Evolutionary conservation across 2,329 filamentous ascomycete genomes (phyloP).

Genomic region (Fusarium lateritium): DNA sequence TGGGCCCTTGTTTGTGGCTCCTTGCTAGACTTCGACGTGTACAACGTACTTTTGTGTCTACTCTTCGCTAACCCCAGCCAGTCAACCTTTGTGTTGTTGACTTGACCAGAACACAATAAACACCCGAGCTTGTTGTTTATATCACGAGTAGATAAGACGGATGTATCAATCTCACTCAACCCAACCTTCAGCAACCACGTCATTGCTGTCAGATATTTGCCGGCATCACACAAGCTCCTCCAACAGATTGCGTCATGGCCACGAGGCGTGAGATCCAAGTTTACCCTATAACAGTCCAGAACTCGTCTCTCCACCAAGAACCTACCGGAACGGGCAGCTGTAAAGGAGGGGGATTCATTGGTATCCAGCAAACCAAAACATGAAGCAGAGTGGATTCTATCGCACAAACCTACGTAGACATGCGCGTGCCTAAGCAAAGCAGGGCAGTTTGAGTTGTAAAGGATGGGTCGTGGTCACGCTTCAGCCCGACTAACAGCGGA

Average conservation of each 20-base stretch:
- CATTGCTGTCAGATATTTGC: conserved; percentile 23
- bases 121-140: neutral
- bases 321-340: conserved; percentile 24
- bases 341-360: conserved; percentile 37
- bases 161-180: neutral
- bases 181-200: conserved; percentile 14
- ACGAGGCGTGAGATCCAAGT: conserved; percentile 6
- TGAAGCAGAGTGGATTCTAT: conserved; percentile 31
- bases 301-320: conserved; percentile 23
- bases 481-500: conserved; percentile 35
- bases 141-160: neutral
- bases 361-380: conserved; percentile 15
- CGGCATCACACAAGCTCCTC: conserved; percentile 13
- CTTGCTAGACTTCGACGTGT: too few relatives aligned
- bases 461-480: conserved; percentile 45
- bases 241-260: conserved; percentile 41
- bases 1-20: too few relatives aligned
- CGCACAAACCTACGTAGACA: conserved; percentile 34
- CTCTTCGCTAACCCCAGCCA: too few relatives aligned
- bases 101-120: neutral
- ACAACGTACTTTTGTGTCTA: too few relatives aligned
- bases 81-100: too few relatives aligned
- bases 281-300: conserved; percentile 42
- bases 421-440: conserved; percentile 18
- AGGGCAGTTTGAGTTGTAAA: conserved; percentile 33